phyloP scores from a whole-genome alignment of 2,329 filamentous ascomycete species.

The Fusarium scirpi region DNA sequence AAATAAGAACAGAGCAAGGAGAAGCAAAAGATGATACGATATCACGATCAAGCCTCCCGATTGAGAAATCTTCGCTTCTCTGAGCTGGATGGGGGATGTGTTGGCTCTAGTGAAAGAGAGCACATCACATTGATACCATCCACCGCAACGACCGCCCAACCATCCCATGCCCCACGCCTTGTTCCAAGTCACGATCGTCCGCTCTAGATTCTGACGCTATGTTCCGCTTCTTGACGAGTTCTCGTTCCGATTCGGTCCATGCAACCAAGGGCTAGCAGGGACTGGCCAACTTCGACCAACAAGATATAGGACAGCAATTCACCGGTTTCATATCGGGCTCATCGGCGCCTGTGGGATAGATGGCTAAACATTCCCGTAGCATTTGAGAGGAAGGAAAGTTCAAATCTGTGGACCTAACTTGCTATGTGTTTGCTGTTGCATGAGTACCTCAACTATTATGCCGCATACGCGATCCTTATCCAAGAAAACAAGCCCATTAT shows the following conservation, averaged over 20 bases:
- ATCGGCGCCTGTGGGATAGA: conserved; percentile 12
- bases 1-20: neutral
- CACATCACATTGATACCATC: conserved; percentile 18
- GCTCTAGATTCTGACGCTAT: conserved; percentile 1
- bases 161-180: conserved; percentile 20
- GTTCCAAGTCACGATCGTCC: conserved; percentile 2
- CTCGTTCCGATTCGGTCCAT: neutral
- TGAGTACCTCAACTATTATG: conserved; percentile 15
- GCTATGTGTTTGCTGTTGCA: conserved; percentile 22
- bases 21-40: neutral
- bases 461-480: conserved; percentile 10
- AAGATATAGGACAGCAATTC: neutral
- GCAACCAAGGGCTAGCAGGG: conserved; percentile 6
- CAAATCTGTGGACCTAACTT: conserved; percentile 18
- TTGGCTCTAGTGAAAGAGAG: conserved; percentile 21
- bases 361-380: neutral
- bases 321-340: neutral
- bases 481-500: conserved; percentile 38
- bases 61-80: neutral
- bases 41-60: neutral
- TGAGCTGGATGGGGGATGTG: neutral
- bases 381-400: neutral
- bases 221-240: neutral
- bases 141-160: conserved; percentile 21
- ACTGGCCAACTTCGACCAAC: conserved; percentile 6